Base-by-base conservation (phyloP, 345 rosid genomes). In the Lumnitzera littorea region DNA sequence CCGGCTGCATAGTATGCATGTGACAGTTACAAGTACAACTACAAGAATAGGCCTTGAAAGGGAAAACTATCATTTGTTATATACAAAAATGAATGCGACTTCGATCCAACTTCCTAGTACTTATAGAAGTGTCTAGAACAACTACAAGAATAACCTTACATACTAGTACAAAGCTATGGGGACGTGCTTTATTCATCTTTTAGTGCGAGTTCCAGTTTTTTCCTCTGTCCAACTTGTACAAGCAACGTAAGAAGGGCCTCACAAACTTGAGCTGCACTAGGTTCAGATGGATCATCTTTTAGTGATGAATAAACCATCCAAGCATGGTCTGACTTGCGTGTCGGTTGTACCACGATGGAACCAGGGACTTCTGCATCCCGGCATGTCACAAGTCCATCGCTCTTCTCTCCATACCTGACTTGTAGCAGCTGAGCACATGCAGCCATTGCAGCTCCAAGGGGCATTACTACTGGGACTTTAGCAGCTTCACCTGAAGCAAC, bases 271-370 rank as follows among this genome's bases (percentile, higher is more conserved):
- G 95, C 82, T 64, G 99, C 91, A 60, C 82, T 87, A 52, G 91
- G 80, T 65, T 88, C 92, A 0, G 80, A 58, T 46, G 89, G 69
- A 62, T 70, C 80, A 20, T 90, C 91, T 25, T 78, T 94, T 62
- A 90, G 69, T 3, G 97, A 77, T 12, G 96, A 94, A 67, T 94
- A 94, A 50, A 90, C 97, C 97, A 94, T 94, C 99, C 97, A 94
- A 10, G 95, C 96, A 72, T 88, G 97, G 71, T 94, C 97, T 70
- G 90, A 50, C 65, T 86, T 88, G 8, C 92, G 89, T 56, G 76
- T 79, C 0, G 92, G 96, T 46, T 81, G 79, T 58, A 94, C 97
- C n/a, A 84, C 96, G 3, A 86, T 58, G 0, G 99, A 94, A 48
- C 96, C 97, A n/a, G 97, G 99, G 56, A 88, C 97, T 76, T 87